phyloP scores from a whole-genome alignment of 331 rosid genomes.

The Malus hybrid region DNA sequence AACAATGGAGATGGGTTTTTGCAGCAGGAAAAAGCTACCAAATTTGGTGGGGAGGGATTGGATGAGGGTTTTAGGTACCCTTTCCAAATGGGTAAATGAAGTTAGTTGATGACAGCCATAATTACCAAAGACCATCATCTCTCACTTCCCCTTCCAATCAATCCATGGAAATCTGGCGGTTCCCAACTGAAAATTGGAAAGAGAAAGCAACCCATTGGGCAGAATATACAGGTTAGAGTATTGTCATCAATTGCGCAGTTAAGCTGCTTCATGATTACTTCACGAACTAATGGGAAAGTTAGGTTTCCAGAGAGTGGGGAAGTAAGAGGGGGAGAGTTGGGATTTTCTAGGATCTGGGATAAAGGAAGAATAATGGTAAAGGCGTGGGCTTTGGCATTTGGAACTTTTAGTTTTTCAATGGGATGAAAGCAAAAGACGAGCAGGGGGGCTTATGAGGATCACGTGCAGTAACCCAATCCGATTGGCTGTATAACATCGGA shows the following conservation, averaged over 20 bases:
- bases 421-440: slow-evolving; percentile 23
- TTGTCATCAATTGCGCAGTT: not conserved
- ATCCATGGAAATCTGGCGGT: not conserved
- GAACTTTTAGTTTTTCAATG: not conserved
- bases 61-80: not conserved
- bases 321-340: not conserved
- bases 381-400: slow-evolving; percentile 15
- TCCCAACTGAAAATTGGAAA: not conserved
- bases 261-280: not conserved
- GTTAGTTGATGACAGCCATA: slow-evolving; percentile 6
- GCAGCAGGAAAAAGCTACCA: not conserved
- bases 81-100: slow-evolving; percentile 12
- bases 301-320: not conserved
- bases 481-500: not conserved
- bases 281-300: not conserved
- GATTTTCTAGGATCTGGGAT: not conserved
- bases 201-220: not conserved
- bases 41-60: not conserved
- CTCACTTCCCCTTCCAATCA: not conserved
- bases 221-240: not conserved
- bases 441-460: slow-evolving; percentile 30
- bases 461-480: slow-evolving; percentile 27
- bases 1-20: not conserved
- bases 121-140: not conserved
- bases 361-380: not conserved